phyloP scores from a whole-genome alignment of 192 early-diverging fungal genomes.

The Backusella macrospora region DNA sequence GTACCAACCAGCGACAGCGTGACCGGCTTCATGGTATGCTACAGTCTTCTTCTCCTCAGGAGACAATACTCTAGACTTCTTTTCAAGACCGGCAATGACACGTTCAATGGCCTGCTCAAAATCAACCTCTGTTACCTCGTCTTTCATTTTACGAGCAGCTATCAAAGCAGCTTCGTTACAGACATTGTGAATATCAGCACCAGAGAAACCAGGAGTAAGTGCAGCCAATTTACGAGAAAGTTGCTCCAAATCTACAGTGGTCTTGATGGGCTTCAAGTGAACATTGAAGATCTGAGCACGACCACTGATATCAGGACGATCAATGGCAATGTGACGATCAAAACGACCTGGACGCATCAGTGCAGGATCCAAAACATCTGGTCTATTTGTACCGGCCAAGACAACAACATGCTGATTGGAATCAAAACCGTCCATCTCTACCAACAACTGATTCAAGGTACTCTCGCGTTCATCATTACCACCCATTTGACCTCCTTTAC shows the following conservation, averaged over 20 bases:
- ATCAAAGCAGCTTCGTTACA: conserved; percentile 99
- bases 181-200: conserved; percentile 97
- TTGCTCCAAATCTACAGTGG: conserved; percentile 76
- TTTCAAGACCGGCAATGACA: conserved; percentile 97
- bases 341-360: conserved; percentile 97
- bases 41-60: conserved; percentile 99
- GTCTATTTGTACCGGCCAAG: conserved; percentile 96
- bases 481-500: conserved; percentile 81
- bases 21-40: conserved; percentile 99
- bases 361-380: conserved; percentile 96
- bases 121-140: conserved; percentile 80
- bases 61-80: conserved; percentile 92
- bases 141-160: conserved; percentile 84
- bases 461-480: conserved; percentile 98
- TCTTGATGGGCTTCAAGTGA: conserved; percentile 91
- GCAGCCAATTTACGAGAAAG: conserved; percentile 89
- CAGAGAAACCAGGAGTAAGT: conserved; percentile 97
- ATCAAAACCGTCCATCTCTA: conserved; percentile 99
- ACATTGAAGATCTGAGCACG: conserved; percentile 96
- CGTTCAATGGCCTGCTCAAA: conserved; percentile 99
- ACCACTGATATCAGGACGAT: conserved; percentile 96
- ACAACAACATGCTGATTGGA: conserved; percentile 91
- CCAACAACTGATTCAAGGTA: conserved; percentile 96
- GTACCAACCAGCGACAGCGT: conserved; percentile 99
- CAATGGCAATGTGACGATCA: conserved; percentile 97